A percentile compares a stretch with the other conserved stretches of the same genome.
These are phyloP conservation scores for Graphilbum fragrans DNA, from an alignment of 2,329 filamentous ascomycete genomes.

Conservation along the genomic window DNA sequence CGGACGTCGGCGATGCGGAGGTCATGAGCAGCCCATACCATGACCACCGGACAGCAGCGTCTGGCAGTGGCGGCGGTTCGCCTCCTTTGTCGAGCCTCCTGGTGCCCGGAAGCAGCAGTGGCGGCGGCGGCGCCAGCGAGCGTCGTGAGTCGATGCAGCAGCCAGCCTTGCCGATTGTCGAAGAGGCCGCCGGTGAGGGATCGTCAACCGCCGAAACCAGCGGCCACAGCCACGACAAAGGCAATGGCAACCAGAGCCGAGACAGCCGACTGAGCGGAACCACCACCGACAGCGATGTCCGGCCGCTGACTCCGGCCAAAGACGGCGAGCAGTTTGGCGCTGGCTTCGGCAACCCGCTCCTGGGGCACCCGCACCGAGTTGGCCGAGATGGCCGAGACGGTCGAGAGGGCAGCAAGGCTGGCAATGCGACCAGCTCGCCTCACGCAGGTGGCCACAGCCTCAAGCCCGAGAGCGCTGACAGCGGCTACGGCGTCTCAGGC, in stretches of 20 bases:
- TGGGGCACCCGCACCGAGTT: background rate
- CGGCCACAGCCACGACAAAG: background rate
- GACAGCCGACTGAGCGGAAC: conserved; percentile 24
- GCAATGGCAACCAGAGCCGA: conserved; percentile 39
- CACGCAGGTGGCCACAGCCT: conserved; percentile 18
- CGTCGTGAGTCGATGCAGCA: conserved; percentile 41
- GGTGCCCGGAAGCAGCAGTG: background rate
- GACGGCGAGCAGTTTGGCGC: conserved; percentile 18
- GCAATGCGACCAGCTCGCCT: no score
- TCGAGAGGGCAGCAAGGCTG: conserved; percentile 18
- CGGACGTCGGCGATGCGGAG: no score
- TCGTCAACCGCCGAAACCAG: conserved; percentile 38
- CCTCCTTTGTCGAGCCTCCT: background rate
- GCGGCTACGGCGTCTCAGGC: conserved; percentile 27
- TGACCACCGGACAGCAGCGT: no score
- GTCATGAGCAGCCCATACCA: no score
- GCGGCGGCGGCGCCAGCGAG: conserved; percentile 16
- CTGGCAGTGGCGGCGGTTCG: no score
- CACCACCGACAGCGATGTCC: conserved; percentile 15
- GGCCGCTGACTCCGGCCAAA: conserved; percentile 31
- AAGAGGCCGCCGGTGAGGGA: conserved; percentile 77
- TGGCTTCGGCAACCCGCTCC: conserved; percentile 23
- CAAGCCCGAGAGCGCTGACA: conserved; percentile 36
- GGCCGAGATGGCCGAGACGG: conserved; percentile 7
- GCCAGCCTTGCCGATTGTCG: conserved; percentile 64